These are phyloP conservation scores for Endothia cerciana DNA, from an alignment of 2,329 filamentous ascomycete species.

Conservation along the genomic window DNA sequence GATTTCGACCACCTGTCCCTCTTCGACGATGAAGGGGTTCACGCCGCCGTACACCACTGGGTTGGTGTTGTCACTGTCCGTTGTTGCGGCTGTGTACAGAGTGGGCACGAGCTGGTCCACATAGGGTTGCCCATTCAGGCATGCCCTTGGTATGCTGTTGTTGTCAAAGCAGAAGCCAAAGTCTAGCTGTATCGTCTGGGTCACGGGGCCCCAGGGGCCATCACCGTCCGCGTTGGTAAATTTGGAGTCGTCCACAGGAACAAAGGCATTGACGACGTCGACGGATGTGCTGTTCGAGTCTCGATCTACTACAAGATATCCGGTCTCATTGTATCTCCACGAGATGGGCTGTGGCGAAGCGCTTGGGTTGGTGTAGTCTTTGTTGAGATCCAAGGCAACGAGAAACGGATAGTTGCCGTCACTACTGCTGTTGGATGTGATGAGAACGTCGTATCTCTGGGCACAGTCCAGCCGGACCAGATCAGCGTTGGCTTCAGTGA, in stretches of 20 bases:
- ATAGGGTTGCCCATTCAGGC: conserved; percentile 69
- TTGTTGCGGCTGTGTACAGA: conserved; percentile 70
- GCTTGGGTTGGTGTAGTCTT: conserved; percentile 43
- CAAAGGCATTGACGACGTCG: conserved; percentile 41
- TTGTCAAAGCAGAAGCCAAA: conserved; percentile 63
- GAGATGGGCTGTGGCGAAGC: conserved; percentile 30
- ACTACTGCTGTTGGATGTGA: conserved; percentile 40
- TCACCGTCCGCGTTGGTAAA: conserved; percentile 61
- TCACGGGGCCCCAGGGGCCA: conserved; percentile 53
- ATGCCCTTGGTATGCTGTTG: conserved; percentile 65
- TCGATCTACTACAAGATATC: conserved; percentile 46
- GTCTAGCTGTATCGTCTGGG: conserved; percentile 59
- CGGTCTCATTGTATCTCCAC: conserved; percentile 48
- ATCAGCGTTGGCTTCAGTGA: conserved; percentile 41
- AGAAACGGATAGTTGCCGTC: conserved; percentile 49
- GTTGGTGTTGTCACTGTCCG: conserved; percentile 50
- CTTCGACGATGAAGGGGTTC: conserved; percentile 45
- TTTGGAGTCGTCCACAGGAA: conserved; percentile 65
- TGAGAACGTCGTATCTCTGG: conserved; percentile 51
- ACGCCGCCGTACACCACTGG: conserved; percentile 48
- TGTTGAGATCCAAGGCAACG: conserved; percentile 48
- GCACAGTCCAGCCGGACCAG: conserved; percentile 48
- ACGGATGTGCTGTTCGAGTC: conserved; percentile 34
- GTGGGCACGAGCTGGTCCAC: conserved; percentile 70
- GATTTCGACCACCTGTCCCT: conserved; percentile 49